These are phyloP conservation scores for Plantago coronopus DNA, from an alignment of 305 asterid genomes.

Conservation along the genomic window DNA sequence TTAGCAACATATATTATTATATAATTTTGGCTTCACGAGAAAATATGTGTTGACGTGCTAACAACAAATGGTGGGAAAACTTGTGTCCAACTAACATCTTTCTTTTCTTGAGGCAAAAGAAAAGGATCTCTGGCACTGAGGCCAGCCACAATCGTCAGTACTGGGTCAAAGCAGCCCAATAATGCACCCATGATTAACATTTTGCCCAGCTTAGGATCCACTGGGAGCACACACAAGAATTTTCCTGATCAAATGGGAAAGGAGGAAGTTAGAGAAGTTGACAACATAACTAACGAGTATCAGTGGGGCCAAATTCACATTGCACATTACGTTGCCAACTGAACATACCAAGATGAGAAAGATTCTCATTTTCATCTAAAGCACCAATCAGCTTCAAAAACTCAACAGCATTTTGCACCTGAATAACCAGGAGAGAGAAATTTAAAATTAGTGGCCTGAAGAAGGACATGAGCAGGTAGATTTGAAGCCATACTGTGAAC, in stretches of 20 bases:
- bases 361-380: conserved; percentile 89
- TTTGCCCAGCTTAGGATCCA: conserved; percentile 98
- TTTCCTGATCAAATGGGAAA: conserved; percentile 55
- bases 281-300: conserved; percentile 15
- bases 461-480: conserved; percentile 18
- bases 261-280: conserved; percentile 21
- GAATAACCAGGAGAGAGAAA: conserved; percentile 26
- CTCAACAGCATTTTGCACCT: conserved; percentile 98
- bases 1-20: no score
- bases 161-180: conserved; percentile 88
- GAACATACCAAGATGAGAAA: conserved; percentile 81
- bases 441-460: conserved; percentile 10
- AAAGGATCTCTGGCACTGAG: conserved; percentile 97
- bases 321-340: conserved; percentile 20
- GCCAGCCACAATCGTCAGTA: conserved; percentile 91
- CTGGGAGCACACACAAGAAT: conserved; percentile 85
- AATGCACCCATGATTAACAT: conserved; percentile 96
- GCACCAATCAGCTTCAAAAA: conserved; percentile 98
- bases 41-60: neutral
- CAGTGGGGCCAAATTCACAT: conserved; percentile 14
- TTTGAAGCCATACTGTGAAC: conserved; percentile 15
- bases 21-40: neutral
- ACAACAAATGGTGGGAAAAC: neutral
- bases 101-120: conserved; percentile 92
- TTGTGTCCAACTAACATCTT: conserved; percentile 65